Conservation (phyloP, 345 rosid genomes). For the Eucalyptus erythrocorys region DNA sequence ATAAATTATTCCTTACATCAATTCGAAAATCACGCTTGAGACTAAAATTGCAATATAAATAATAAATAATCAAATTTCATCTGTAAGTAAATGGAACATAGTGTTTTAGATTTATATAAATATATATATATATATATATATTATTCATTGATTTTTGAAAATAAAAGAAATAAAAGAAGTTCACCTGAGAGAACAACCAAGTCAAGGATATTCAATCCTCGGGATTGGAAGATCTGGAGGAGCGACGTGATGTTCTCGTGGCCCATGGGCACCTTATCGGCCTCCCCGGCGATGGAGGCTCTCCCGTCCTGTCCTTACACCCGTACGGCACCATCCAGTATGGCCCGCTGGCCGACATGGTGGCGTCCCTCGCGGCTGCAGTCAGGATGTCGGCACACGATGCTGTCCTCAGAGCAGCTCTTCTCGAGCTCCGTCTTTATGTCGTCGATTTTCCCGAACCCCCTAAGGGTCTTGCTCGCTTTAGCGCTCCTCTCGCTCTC, state of each 20-base stretch:
- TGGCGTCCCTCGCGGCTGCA: slow-evolving; percentile 46
- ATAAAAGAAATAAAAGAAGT: no score
- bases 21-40: rapidly evolving
- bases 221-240: slow-evolving; percentile 53
- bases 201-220: slow-evolving; percentile 60
- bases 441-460: slow-evolving; percentile 51
- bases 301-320: slow-evolving; percentile 52
- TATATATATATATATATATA: no score
- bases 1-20: neutral
- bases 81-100: neutral
- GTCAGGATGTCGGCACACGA: slow-evolving; percentile 56
- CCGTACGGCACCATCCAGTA: slow-evolving; percentile 68
- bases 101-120: neutral
- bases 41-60: neutral
- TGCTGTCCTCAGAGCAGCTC: slow-evolving; percentile 35
- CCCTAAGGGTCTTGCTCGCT: slow-evolving; percentile 53
- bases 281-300: slow-evolving; percentile 33
- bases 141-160: no score
- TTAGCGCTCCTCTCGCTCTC: slow-evolving; percentile 61
- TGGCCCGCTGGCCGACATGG: slow-evolving; percentile 35
- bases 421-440: slow-evolving; percentile 56
- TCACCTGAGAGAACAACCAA: slow-evolving; percentile 53
- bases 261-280: slow-evolving; percentile 46
- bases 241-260: slow-evolving; percentile 32
- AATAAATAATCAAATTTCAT: no score